Conservation (phyloP, 768 basidiomycete genomes). For the Pleurotus giganteus region DNA sequence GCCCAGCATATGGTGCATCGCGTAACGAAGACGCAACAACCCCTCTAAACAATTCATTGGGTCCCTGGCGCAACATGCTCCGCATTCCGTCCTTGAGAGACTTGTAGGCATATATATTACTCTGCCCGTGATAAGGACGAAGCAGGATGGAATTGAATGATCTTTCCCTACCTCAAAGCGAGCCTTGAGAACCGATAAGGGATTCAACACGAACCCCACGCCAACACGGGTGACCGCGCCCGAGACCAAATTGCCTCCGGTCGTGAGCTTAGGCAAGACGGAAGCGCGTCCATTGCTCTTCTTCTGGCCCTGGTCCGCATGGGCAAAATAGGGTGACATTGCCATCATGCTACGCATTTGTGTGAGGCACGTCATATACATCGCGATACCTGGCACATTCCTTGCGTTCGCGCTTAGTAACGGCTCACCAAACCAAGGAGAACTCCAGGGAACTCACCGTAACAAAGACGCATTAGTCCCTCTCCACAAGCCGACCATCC, state of each 20-base stretch:
- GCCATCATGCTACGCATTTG: conserved; percentile 80
- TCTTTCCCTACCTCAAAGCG: conserved; percentile 74
- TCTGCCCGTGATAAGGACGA: conserved; percentile 38
- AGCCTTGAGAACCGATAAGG: conserved; percentile 88
- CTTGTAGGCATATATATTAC: conserved; percentile 72
- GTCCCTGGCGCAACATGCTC: conserved; percentile 66
- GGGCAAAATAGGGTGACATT: conserved; percentile 65
- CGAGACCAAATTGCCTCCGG: conserved; percentile 79
- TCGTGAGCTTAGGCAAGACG: conserved; percentile 68
- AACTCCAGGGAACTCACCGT: conserved; percentile 41
- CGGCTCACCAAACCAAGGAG: neutral
- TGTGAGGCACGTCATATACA: conserved; percentile 87
- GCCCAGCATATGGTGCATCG: conserved; percentile 91
- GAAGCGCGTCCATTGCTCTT: conserved; percentile 38
- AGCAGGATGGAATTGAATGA: neutral
- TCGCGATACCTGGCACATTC: conserved; percentile 89
- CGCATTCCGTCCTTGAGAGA: conserved; percentile 57
- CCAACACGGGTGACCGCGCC: conserved; percentile 79
- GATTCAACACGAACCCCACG: conserved; percentile 85
- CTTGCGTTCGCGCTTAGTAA: conserved; percentile 34
- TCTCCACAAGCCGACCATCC: conserved; percentile 78
- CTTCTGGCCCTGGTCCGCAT: conserved; percentile 20
- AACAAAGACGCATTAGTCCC: conserved; percentile 81
- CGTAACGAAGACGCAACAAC: conserved; percentile 86
- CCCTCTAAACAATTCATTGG: conserved; percentile 81